These are phyloP conservation scores for Neurospora sp. DNA, from an alignment of 495 filamentous ascomycete species.

Conservation along the genomic window DNA sequence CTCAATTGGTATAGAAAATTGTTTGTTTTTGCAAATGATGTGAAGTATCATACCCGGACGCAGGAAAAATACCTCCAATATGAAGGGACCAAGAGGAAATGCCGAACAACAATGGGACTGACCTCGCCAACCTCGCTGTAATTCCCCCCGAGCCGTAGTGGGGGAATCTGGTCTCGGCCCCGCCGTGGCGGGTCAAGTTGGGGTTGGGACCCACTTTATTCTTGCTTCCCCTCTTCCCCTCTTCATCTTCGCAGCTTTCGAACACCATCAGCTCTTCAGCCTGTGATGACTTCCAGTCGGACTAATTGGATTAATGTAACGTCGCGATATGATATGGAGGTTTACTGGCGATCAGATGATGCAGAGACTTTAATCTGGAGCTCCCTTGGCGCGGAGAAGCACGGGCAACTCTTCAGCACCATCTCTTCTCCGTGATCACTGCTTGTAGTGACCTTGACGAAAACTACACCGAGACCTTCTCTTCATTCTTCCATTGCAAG, in stretches of 20 bases:
- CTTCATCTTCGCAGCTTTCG: neutral
- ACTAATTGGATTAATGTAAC: neutral
- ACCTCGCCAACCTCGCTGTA: constrained; percentile 17
- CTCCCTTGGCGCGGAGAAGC: neutral
- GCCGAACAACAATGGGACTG: neutral
- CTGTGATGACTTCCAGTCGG: neutral
- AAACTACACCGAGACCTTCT: neutral
- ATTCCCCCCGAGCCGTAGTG: constrained; percentile 15
- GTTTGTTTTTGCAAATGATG: neutral
- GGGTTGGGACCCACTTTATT: neutral
- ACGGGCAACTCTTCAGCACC: neutral
- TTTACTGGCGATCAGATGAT: neutral
- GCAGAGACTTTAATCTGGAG: neutral
- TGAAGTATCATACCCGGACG: neutral
- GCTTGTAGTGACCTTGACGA: neutral
- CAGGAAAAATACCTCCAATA: neutral
- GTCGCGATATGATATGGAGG: neutral
- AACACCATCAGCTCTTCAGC: neutral
- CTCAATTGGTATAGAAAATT: neutral
- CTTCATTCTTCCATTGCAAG: neutral
- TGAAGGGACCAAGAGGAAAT: neutral
- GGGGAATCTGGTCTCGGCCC: neutral
- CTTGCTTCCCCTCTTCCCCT: neutral
- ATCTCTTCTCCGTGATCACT: neutral
- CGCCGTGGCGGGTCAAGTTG: neutral